A percentile compares a stretch with the other conserved stretches of the same genome.
These are phyloP conservation scores for Boletus smithii DNA, from an alignment of 1,284 basidiomycete genomes.

Conservation along the genomic window DNA sequence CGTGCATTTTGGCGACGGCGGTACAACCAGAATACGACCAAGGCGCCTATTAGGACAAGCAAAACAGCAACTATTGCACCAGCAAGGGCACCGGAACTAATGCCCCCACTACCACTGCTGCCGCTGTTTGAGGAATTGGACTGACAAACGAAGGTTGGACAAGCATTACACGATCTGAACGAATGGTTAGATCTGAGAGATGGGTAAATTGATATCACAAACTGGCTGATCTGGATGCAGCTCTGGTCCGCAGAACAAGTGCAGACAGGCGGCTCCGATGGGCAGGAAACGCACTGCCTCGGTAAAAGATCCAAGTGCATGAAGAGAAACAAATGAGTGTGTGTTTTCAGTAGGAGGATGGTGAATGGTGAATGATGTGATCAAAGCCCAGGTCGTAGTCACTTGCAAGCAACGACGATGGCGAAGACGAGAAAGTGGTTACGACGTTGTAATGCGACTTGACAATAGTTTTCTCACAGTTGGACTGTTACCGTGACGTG, in stretches of 20 bases:
- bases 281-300: slow-evolving; percentile 45
- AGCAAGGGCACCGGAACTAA: slow-evolving; percentile 68
- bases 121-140: slow-evolving; percentile 10
- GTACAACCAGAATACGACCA: slow-evolving; percentile 59
- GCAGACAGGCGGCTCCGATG: slow-evolving; percentile 45
- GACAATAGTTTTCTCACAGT: background rate
- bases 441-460: background rate
- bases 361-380: slow-evolving; percentile 4
- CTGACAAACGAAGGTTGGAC: slow-evolving; percentile 41
- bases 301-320: slow-evolving; percentile 54
- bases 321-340: slow-evolving; percentile 36
- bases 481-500: too few species aligned
- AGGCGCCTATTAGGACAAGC: slow-evolving; percentile 51
- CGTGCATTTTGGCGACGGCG: slow-evolving; percentile 46
- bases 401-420: background rate
- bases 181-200: slow-evolving; percentile 13
- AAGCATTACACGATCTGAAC: slow-evolving; percentile 56
- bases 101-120: slow-evolving; percentile 35
- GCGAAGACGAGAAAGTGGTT: background rate
- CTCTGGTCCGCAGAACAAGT: slow-evolving; percentile 50
- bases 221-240: slow-evolving; percentile 62
- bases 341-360: slow-evolving; percentile 12
- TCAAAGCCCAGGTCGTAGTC: slow-evolving; percentile 3
- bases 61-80: slow-evolving; percentile 66
- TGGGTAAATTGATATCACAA: slow-evolving; percentile 20